Percentiles rank a stretch among this genome's conserved stretches.
Evolutionary conservation across 495 filamentous ascomycete species (phyloP).

Genomic region (Penicillium coffeae): DNA sequence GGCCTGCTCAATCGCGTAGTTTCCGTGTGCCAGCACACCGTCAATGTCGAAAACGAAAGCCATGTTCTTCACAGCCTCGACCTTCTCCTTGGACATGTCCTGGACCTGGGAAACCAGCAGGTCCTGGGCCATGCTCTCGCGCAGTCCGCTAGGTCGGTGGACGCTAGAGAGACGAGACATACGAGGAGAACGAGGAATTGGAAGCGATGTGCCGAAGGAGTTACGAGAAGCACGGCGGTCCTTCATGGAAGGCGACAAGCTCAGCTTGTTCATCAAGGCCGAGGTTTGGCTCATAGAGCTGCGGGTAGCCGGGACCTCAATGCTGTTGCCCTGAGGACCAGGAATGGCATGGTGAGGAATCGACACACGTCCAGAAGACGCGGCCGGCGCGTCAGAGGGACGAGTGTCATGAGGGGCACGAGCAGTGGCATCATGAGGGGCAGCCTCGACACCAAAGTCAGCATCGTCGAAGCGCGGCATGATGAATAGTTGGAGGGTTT

Average conservation of each 20-base stretch:
- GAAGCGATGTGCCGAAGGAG: conserved; percentile 73
- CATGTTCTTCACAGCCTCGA: conserved; percentile 61
- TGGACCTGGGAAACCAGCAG: conserved; percentile 70
- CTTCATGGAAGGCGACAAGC: conserved; percentile 60
- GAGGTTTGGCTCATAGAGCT: conserved; percentile 65
- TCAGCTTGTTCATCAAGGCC: conserved; percentile 70
- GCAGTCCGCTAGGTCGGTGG: conserved; percentile 26
- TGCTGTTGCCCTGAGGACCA: conserved; percentile 45
- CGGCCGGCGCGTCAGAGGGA: conserved; percentile 12
- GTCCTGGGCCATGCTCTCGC: conserved; percentile 46
- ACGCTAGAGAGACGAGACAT: conserved; percentile 53
- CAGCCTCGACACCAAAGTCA: conserved; percentile 46
- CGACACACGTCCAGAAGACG: conserved; percentile 27
- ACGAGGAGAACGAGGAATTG: conserved; percentile 69
- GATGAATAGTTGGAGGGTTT: conserved; percentile 23
- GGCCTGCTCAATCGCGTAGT: conserved; percentile 73
- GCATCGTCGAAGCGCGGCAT: conserved; percentile 63
- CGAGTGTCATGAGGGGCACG: conserved; percentile 31
- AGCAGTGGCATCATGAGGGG: no score
- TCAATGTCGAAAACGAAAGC: conserved; percentile 93
- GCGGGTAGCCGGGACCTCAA: conserved; percentile 70
- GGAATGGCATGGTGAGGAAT: conserved; percentile 44
- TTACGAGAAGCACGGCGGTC: conserved; percentile 68
- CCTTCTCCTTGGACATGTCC: conserved; percentile 64
- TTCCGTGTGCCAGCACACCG: conserved; percentile 80